These are phyloP conservation scores for Clathrospora elynae DNA, from an alignment of 2,329 filamentous ascomycete genomes.

Conservation along the genomic window DNA sequence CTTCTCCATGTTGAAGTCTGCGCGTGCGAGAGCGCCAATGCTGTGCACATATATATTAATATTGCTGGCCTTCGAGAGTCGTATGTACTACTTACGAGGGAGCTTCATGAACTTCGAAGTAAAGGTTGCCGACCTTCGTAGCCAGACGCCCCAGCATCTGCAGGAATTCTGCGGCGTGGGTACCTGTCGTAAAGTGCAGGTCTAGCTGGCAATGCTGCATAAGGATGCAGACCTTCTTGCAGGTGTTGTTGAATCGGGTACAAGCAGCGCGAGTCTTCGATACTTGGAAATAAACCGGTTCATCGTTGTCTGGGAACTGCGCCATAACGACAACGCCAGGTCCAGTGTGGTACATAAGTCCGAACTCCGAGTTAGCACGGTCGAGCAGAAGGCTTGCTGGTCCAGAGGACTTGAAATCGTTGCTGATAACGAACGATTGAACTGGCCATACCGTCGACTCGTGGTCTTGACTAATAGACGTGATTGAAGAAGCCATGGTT, in stretches of 20 bases:
- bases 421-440: constrained; percentile 10
- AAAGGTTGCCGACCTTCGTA: constrained; percentile 12
- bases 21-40: constrained; percentile 5
- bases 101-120: constrained; percentile 20
- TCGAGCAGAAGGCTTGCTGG: constrained; percentile 16
- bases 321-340: constrained; percentile 1
- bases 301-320: constrained; percentile 15
- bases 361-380: constrained; percentile 23
- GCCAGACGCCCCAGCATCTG: constrained; percentile 12
- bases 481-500: too few species aligned
- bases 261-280: constrained; percentile 16
- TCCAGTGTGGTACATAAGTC: constrained; percentile 12
- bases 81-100: constrained; percentile 11
- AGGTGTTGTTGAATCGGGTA: constrained; percentile 11
- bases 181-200: constrained; percentile 15
- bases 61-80: too few species aligned
- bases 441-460: too few species aligned
- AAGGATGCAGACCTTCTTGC: constrained; percentile 24
- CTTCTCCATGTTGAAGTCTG: constrained; percentile 22
- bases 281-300: constrained; percentile 24
- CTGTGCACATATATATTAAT: constrained; percentile 2
- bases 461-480: too few species aligned
- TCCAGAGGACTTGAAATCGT: constrained; percentile 10
- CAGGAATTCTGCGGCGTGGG: constrained; percentile 16
- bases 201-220: constrained; percentile 23